Percentiles rank a stretch among this genome's conserved stretches.
Evolutionary conservation across 192 early-diverging fungal species (phyloP).

Genomic region (Coemansia sp.): DNA sequence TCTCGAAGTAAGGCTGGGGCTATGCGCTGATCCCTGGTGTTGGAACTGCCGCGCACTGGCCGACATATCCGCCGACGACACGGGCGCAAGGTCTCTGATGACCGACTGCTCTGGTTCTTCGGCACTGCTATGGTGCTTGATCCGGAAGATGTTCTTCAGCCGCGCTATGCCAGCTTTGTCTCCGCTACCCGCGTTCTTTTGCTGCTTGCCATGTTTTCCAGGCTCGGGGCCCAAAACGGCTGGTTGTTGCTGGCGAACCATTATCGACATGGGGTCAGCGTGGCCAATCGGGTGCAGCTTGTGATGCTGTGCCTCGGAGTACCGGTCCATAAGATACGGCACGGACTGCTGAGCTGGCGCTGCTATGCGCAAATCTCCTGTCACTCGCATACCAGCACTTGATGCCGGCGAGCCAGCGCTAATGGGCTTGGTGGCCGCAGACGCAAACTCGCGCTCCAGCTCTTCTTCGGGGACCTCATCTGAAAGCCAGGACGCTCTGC

Average conservation of each 20-base stretch:
- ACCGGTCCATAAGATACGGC: slow-evolving; percentile 5
- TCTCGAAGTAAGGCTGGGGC: slow-evolving; percentile 9
- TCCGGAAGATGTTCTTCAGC: slow-evolving; percentile 48
- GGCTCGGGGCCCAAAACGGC: slow-evolving; percentile 1
- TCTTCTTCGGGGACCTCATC: slow-evolving; percentile 40
- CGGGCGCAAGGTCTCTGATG: not conserved
- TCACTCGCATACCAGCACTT: not conserved
- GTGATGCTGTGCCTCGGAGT: slow-evolving; percentile 31
- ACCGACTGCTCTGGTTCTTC: not conserved
- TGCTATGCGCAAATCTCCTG: not conserved
- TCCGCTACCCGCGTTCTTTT: slow-evolving; percentile 5
- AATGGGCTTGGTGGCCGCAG: not conserved
- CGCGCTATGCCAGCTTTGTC: slow-evolving; percentile 48
- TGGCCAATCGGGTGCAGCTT: slow-evolving; percentile 30
- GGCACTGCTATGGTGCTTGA: slow-evolving; percentile 15
- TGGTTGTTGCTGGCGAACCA: slow-evolving; percentile 4
- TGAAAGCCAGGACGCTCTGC: slow-evolving; percentile 30
- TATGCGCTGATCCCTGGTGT: slow-evolving; percentile 5
- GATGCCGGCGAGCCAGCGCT: not conserved
- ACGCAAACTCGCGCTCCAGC: not conserved
- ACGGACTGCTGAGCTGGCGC: not conserved
- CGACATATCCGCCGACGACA: not conserved
- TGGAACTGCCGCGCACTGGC: not conserved
- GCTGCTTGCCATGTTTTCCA: slow-evolving; percentile 4
- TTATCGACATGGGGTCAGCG: slow-evolving; percentile 15